Percentiles rank a stretch among this genome's conserved stretches.
phyloP scores from a whole-genome alignment of 208 protist species.

The Leishmania gerbilli region DNA sequence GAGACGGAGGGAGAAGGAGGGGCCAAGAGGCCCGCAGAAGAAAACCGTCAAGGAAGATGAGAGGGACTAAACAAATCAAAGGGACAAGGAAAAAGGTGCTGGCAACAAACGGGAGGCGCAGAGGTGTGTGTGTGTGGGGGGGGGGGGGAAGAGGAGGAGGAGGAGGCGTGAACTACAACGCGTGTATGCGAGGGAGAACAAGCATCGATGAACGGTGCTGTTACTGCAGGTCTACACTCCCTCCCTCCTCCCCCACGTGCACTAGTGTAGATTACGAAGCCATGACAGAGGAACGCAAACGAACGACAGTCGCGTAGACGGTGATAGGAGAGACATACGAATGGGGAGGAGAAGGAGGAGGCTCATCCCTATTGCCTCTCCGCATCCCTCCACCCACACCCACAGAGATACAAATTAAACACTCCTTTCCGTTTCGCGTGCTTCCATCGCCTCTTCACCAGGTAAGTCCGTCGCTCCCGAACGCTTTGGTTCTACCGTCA shows the following conservation, averaged over 20 bases:
- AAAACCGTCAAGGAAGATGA: not conserved
- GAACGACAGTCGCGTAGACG: not conserved
- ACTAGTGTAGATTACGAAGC: not conserved
- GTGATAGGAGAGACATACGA: not conserved
- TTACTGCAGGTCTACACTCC: not conserved
- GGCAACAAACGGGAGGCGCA: not conserved
- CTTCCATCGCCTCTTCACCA: not conserved
- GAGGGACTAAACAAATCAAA: not conserved
- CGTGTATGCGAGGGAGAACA: not conserved
- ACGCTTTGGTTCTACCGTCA: not conserved
- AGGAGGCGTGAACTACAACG: not conserved
- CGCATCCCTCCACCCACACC: not conserved
- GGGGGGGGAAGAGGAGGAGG: not conserved
- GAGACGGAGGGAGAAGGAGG: not conserved
- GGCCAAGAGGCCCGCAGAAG: not conserved
- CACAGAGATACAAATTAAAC: not conserved
- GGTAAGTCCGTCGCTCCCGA: not conserved
- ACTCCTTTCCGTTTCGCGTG: not conserved
- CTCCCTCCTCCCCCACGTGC: not conserved
- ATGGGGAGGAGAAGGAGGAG: not conserved
- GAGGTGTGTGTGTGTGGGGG: too few relatives aligned
- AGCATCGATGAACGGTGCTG: not conserved
- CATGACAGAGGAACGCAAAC: not conserved
- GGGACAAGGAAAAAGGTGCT: not conserved
- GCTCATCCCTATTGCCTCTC: not conserved